A percentile compares a stretch with the other conserved stretches of the same genome.
Conservation (phyloP, 257 asterid genomes). For the Craterostigma plantagineum region DNA sequence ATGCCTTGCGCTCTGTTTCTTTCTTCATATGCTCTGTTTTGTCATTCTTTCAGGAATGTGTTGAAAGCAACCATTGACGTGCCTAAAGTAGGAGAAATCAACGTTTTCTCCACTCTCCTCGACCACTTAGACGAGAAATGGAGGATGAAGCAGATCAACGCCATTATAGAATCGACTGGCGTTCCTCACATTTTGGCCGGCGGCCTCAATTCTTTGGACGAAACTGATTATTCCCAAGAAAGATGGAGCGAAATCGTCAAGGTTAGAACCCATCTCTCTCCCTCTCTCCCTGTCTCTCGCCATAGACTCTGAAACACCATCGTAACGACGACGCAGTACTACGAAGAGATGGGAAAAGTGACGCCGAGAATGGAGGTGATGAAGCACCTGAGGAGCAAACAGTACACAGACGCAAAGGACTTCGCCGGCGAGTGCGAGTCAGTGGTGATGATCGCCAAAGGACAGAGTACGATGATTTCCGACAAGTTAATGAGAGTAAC, state of each 20-base stretch:
- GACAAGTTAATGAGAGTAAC: not conserved
- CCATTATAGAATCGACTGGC: conserved; percentile 53
- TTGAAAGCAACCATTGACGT: conserved; percentile 88
- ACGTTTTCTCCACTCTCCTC: conserved; percentile 63
- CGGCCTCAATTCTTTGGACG: conserved; percentile 73
- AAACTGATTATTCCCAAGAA: conserved; percentile 71
- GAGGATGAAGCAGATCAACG: conserved; percentile 84
- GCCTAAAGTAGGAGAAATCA: conserved; percentile 61
- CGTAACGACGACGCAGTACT: conserved; percentile 29
- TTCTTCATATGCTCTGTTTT: not conserved
- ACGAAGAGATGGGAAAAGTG: conserved; percentile 88
- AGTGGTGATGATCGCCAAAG: conserved; percentile 92
- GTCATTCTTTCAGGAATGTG: conserved; percentile 46
- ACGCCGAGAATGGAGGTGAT: conserved; percentile 69
- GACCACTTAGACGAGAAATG: conserved; percentile 85
- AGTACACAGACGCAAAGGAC: conserved; percentile 69
- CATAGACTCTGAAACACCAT: not conserved
- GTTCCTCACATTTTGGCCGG: conserved; percentile 89
- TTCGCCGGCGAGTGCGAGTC: conserved; percentile 88
- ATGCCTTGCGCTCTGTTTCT: not conserved
- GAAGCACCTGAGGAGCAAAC: conserved; percentile 51
- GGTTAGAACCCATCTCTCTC: conserved; percentile 14
- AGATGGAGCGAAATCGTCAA: conserved; percentile 88
- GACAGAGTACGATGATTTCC: conserved; percentile 51
- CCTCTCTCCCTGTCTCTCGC: not conserved